Evolutionary conservation across 805 yeast species (phyloP), one percentile per base, ranked within the genome.

Genomic region (Kluyveromyces wickerhamii): DNA sequence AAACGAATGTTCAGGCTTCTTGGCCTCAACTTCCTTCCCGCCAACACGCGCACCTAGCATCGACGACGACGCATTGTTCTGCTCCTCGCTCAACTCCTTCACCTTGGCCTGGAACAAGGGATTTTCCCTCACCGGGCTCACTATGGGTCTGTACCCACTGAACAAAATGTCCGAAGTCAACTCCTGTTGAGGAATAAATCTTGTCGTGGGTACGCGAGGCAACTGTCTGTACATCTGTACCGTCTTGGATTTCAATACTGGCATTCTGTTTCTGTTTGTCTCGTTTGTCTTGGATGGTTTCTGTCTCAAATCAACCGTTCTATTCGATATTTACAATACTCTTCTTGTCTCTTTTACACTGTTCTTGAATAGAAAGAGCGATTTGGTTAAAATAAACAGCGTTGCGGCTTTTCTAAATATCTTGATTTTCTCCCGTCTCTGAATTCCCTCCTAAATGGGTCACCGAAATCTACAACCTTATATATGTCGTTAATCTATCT

Each of bases 121-220:
- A 33, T 54, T 56, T 29, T 54, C 57, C 36, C 40, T 44, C 16
- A 56, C 57, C 0, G 62, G 62, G 27, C 52, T 52, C 36, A 43
- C 48, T 4, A 54, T 42, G 0, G 62, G 62, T 22, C 58, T 38
- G 38, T 57, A 57, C 12, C 62, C 62, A 38, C 54, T 48, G 35
- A 45, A 54, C 24, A 57, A 36, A 9, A 57, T 54, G 37, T 57
- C 62, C 2, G 49, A 43, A 4, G 48, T 41, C 15, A 57, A 38
- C 32, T 48, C 49, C 12, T 43, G 39, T 4, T 48, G 46, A 24
- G 52, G 57, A 21, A 57, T 31, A 30, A 48, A 57, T 32, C 47
- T 50, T 4, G 62, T 54, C 18, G 53, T 54, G 2, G 61, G 61
- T 4, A 56, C 61, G 22, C 46, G 44, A 8, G 61, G 61, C 22